Evolutionary conservation across 129 eudicot species (phyloP).

Genomic region (Daucus carota): DNA sequence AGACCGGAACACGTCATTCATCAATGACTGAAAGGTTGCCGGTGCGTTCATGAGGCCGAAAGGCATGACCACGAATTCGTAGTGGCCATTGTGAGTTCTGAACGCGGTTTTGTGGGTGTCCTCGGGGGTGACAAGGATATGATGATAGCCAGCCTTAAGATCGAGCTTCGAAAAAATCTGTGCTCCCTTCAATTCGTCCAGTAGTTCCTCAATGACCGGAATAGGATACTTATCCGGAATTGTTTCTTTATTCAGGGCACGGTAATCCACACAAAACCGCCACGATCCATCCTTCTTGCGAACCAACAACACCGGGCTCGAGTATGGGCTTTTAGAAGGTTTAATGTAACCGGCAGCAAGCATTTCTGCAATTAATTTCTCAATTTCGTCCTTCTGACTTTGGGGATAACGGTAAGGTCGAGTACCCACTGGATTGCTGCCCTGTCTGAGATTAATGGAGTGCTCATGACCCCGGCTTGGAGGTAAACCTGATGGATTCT

Average conservation of each 20-base stretch:
- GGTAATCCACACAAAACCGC: background rate
- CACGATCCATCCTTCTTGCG: no score
- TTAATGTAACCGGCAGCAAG: no score
- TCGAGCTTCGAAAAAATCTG: background rate
- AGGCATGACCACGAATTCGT: background rate
- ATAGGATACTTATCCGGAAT: background rate
- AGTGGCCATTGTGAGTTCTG: background rate
- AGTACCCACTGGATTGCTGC: no score
- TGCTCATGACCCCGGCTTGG: no score
- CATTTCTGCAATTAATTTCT: no score
- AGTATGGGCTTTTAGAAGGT: no score
- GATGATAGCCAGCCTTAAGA: constrained; percentile 1
- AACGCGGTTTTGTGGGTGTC: background rate
- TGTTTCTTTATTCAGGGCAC: background rate
- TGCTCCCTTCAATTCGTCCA: background rate
- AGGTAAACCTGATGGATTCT: no score
- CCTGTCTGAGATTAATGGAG: no score
- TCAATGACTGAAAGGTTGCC: background rate
- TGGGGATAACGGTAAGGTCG: no score
- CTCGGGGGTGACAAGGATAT: background rate
- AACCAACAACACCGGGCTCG: no score
- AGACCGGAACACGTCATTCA: background rate
- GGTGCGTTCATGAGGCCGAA: constrained; percentile 2
- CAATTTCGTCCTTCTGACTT: no score
- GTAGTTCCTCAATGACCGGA: background rate